Base-by-base conservation (phyloP, 306 rosid species). In the Prunus armeniaca region DNA sequence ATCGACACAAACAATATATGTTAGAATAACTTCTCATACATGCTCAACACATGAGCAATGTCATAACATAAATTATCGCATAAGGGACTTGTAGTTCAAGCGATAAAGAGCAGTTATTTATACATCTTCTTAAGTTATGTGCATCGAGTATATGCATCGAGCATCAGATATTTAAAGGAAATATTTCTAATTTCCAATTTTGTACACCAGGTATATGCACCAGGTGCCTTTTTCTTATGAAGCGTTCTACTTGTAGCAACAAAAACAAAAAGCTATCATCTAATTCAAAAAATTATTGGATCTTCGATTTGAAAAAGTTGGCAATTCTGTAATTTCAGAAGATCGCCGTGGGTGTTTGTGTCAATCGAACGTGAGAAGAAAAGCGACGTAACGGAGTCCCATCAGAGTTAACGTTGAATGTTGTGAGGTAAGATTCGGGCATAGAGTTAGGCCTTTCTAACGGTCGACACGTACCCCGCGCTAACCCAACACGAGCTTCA, bases 371-470 rank as follows among this genome's bases (percentile, higher is more conserved):
- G 3, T 9, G 22, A 12, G 60, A 25, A 56, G 60, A 25, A 56
- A 43, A 28, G 19, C 49, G 19, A 46, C 69, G 46, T 19, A 20
- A 45, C 11, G 69, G 38, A 17, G 38, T 49, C 61, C 34, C 69
- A 58, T 27, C 56, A 2, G 45, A 63, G 60, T 27, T 24, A 17
- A 58, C 69, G 45, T 45, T 8, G 50, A 19, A 62, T 2, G 41
- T 12, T n/a, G 17, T 85, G 82, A 80, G 66, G 87, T 82, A 38
- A 69, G 50, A 61, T 69, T 64, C 12, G 52, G 69, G 34, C 61
- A 65, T 41, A 47, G 65, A 70, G 82, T 73, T 88, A 66, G 86
- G 80, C 71, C 73, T 69, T 73, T 72, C 34, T 78, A 88, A 88
- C 86, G 73, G 88, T 79, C 69, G 34, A 74, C 80, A 86, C 82